These are phyloP conservation scores for Vaccinium vitisidaea DNA, from an alignment of 148 eudicot genomes.

Conservation along the genomic window DNA sequence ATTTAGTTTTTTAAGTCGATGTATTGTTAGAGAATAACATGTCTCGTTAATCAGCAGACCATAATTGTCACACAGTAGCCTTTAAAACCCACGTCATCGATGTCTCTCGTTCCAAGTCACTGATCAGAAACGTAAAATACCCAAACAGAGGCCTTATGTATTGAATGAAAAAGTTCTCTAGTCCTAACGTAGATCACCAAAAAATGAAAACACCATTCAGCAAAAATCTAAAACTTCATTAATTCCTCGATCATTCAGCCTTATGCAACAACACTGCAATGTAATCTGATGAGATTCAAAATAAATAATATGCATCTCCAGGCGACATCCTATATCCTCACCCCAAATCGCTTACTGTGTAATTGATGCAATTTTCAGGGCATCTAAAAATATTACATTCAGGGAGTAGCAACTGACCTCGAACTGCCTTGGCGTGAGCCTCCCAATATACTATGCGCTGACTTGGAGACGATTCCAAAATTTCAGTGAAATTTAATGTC, in stretches of 20 bases:
- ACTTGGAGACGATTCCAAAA: background rate
- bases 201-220: background rate
- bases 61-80: too few species aligned
- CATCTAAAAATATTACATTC: background rate
- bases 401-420: conserved; percentile 8
- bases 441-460: background rate
- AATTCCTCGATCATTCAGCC: background rate
- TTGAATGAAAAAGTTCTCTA: background rate
- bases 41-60: background rate
- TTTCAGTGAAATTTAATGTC: background rate
- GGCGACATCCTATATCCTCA: background rate
- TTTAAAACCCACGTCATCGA: background rate
- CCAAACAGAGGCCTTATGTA: background rate
- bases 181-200: background rate
- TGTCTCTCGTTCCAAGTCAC: background rate
- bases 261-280: background rate
- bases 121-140: background rate
- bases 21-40: too few species aligned
- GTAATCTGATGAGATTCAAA: background rate
- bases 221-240: background rate
- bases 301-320: background rate
- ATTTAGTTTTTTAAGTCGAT: too few species aligned
- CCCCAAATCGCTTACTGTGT: background rate
- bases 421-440: background rate
- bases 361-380: background rate